Conservation (phyloP, 2,329 filamentous ascomycete genomes). For the Iodosphaeria phyllophila region DNA sequence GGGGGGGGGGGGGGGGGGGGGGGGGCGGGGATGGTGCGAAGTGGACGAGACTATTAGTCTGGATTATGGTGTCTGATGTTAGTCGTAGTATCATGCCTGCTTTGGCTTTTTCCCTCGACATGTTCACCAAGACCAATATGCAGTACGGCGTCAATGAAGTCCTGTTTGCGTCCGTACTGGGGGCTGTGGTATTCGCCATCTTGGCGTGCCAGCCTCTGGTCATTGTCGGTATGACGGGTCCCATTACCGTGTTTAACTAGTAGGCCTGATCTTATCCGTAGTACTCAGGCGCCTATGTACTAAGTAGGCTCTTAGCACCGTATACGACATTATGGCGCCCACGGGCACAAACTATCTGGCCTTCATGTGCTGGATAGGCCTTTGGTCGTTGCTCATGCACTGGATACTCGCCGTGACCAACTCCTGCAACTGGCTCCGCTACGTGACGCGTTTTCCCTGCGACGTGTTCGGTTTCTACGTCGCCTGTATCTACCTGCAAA, state of each 20-base stretch:
- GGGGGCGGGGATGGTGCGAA: too few species aligned
- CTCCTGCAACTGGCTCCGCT: conserved; percentile 72
- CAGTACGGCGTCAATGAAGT: conserved; percentile 87
- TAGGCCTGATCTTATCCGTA: conserved; percentile 13
- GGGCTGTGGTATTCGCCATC: conserved; percentile 62
- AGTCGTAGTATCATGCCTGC: conserved; percentile 59
- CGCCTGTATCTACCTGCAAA: conserved; percentile 79
- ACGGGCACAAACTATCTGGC: conserved; percentile 65
- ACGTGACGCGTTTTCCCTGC: conserved; percentile 80
- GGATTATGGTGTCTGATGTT: conserved; percentile 2
- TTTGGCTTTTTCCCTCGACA: conserved; percentile 76
- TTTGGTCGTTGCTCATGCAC: conserved; percentile 76
- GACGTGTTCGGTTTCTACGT: conserved; percentile 93
- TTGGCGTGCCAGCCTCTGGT: conserved; percentile 71
- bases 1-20: too few species aligned
- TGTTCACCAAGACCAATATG: conserved; percentile 75
- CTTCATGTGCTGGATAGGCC: conserved; percentile 84
- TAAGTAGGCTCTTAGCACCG: conserved; percentile 33
- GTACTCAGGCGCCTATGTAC: neutral
- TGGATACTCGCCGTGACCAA: conserved; percentile 72
- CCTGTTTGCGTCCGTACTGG: conserved; percentile 68
- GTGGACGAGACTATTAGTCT: neutral
- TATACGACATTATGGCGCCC: conserved; percentile 71
- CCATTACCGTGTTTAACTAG: conserved; percentile 89
- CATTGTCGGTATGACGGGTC: conserved; percentile 80